Evolutionary conservation across 192 early-diverging fungal species (phyloP).

Genomic region (Backusella australiensis): DNA sequence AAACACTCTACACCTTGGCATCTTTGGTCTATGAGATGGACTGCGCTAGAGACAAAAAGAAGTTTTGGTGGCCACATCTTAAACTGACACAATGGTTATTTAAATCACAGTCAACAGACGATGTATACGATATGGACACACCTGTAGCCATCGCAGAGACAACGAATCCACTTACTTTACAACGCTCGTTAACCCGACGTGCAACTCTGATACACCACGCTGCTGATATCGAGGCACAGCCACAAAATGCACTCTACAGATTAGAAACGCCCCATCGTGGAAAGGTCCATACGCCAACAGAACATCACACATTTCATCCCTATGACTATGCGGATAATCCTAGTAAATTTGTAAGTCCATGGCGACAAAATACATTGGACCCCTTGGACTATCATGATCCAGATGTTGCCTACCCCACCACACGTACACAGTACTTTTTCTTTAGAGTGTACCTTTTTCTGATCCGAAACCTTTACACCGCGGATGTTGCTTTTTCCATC

Average conservation of each 20-base stretch:
- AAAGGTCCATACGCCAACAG: neutral
- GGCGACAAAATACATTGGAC: slow-evolving; percentile 13
- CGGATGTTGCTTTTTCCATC: slow-evolving; percentile 29
- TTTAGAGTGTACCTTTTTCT: slow-evolving; percentile 22
- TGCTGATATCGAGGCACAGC: neutral
- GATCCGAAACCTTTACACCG: slow-evolving; percentile 26
- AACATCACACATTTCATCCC: neutral
- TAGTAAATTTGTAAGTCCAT: neutral
- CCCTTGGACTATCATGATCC: slow-evolving; percentile 29
- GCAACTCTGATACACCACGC: neutral
- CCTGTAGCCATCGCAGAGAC: slow-evolving; percentile 12
- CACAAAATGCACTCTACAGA: neutral
- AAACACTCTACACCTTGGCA: slow-evolving; percentile 25
- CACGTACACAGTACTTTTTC: slow-evolving; percentile 25
- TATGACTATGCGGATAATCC: neutral
- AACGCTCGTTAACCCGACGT: slow-evolving; percentile 10
- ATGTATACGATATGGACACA: slow-evolving; percentile 9
- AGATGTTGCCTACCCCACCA: slow-evolving; percentile 27
- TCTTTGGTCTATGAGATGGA: slow-evolving; percentile 32
- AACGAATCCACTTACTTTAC: neutral
- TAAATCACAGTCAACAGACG: neutral
- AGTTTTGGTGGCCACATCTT: slow-evolving; percentile 23
- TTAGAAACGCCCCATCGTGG: neutral
- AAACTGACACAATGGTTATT: slow-evolving; percentile 11
- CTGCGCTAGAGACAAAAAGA: slow-evolving; percentile 1